Conservation (phyloP, 805 yeast genomes). For the Kuraishia piskuri region DNA sequence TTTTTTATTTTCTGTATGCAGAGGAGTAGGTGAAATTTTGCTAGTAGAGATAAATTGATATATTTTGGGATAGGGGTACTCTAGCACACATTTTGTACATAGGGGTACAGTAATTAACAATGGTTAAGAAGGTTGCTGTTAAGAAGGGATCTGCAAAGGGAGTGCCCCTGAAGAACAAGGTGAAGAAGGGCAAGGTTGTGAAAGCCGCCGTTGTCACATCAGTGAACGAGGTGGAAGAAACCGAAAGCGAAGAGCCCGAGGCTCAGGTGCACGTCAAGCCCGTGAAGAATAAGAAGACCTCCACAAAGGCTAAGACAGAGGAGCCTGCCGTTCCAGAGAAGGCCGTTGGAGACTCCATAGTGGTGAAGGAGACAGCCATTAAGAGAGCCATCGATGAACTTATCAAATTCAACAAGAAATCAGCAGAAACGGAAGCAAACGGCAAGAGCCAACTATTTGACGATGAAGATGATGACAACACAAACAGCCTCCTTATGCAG, state of each 20-base stretch:
- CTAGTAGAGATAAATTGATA: background rate
- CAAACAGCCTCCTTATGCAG: conserved; percentile 38
- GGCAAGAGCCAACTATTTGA: conserved; percentile 40
- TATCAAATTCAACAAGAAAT: conserved; percentile 41
- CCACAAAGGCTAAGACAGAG: conserved; percentile 6
- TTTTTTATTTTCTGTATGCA: background rate
- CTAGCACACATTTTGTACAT: background rate
- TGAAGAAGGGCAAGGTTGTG: conserved; percentile 16
- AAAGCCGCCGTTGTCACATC: conserved; percentile 6
- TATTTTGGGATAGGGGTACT: background rate
- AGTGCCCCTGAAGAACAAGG: background rate
- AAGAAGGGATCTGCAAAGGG: background rate
- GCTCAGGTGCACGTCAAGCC: conserved; percentile 4
- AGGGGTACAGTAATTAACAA: background rate
- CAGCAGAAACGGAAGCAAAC: conserved; percentile 18
- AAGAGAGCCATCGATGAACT: conserved; percentile 58
- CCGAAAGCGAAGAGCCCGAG: background rate
- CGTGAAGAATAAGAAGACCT: conserved; percentile 12
- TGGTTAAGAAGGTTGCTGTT: background rate
- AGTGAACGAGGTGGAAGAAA: background rate
- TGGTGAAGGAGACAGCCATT: conserved; percentile 18
- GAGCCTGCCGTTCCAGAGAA: conserved; percentile 4
- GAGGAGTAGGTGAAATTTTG: background rate
- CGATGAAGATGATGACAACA: conserved; percentile 35
- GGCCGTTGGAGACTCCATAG: conserved; percentile 5